phyloP scores from a whole-genome alignment of 805 yeast species.

The Pichia rugopelliculosa region DNA sequence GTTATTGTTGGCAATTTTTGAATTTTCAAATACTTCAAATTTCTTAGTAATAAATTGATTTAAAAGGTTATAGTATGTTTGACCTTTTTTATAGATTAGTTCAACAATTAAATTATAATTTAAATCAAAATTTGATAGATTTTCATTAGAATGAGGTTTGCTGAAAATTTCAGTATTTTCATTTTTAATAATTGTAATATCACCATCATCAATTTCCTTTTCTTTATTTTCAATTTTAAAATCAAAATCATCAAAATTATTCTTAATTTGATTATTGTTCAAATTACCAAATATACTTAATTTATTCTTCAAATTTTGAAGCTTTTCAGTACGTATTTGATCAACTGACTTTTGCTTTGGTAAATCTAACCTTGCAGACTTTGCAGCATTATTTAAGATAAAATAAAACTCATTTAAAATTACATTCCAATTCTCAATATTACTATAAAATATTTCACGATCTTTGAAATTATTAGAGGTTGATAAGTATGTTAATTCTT shows the following conservation, averaged over 20 bases:
- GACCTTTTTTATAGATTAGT: no score
- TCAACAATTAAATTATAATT: no score
- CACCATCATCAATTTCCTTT: not conserved
- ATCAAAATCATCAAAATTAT: slow-evolving; percentile 14
- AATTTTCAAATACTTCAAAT: not conserved
- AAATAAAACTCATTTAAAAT: slow-evolving; percentile 54
- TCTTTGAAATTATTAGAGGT: slow-evolving; percentile 40
- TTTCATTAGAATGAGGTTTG: not conserved
- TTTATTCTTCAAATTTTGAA: slow-evolving; percentile 1
- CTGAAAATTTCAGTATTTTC: not conserved
- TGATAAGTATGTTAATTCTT: slow-evolving; percentile 63
- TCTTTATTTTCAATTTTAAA: not conserved
- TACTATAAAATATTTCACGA: slow-evolving; percentile 46
- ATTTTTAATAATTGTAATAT: slow-evolving; percentile 1
- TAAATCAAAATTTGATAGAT: not conserved
- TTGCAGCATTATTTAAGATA: slow-evolving; percentile 37
- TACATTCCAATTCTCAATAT: slow-evolving; percentile 41
- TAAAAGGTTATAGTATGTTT: no score
- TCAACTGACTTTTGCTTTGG: slow-evolving; percentile 5
- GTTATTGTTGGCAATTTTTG: not conserved
- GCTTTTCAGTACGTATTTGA: slow-evolving; percentile 1
- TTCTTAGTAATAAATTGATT: no score
- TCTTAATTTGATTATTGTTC: slow-evolving; percentile 11
- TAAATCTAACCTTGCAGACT: slow-evolving; percentile 20
- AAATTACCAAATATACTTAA: slow-evolving; percentile 24